Evolutionary conservation across 345 rosid genomes (phyloP).

Genomic region (Populus simonii): DNA sequence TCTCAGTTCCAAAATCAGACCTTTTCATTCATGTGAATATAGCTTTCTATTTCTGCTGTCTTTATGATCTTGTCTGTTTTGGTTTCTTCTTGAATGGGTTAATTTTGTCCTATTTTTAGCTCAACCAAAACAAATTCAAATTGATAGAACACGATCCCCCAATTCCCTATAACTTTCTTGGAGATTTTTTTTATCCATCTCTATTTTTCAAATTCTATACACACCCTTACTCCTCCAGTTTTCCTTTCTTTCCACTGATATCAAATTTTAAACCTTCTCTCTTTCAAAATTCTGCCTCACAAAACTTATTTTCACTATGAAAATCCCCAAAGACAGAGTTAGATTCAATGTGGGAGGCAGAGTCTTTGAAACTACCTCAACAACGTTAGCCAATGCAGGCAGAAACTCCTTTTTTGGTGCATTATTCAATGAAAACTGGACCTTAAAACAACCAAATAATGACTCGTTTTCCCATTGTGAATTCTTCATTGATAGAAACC

Average conservation of each 20-base stretch:
- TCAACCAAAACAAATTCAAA: not conserved
- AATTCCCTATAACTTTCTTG: constrained; percentile 25
- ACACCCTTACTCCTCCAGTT: not conserved
- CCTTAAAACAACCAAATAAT: constrained; percentile 27
- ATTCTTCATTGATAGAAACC: constrained; percentile 76
- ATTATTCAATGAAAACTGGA: constrained; percentile 78
- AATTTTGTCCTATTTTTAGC: not conserved
- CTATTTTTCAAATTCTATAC: constrained; percentile 9
- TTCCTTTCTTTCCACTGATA: not conserved
- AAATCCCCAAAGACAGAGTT: constrained; percentile 61
- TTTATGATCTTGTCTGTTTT: not conserved
- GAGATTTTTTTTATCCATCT: not conserved
- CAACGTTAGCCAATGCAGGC: constrained; percentile 91
- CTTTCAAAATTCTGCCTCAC: not conserved
- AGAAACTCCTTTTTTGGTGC: constrained; percentile 86
- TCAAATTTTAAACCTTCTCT: not conserved
- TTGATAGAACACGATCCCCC: not conserved
- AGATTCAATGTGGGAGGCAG: constrained; percentile 90
- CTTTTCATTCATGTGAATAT: not conserved
- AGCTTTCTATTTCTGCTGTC: not conserved
- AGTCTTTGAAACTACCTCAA: constrained; percentile 84
- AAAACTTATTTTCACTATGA: constrained; percentile 42
- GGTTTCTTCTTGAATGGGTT: not conserved
- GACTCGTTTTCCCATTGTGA: constrained; percentile 23
- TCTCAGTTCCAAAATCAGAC: not conserved